These are phyloP conservation scores for Zygosaccharomyces rouxii DNA, from an alignment of 805 yeast species.

Conservation along the genomic window DNA sequence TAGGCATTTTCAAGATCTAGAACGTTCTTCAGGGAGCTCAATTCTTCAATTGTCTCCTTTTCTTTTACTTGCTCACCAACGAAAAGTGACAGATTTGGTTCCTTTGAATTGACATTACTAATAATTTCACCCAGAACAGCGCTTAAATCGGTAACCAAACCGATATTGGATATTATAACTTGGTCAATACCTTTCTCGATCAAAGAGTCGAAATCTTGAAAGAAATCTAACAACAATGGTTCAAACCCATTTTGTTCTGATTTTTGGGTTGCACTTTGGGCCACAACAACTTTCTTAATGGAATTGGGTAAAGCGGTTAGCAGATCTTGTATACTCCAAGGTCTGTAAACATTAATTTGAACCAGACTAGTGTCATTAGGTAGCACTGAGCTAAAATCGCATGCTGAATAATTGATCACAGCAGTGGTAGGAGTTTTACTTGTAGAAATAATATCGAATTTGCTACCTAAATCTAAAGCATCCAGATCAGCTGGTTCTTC, in stretches of 20 bases:
- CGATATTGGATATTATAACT: constrained; percentile 51
- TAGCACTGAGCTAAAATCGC: constrained; percentile 42
- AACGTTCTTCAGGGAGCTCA: constrained; percentile 40
- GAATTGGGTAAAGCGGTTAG: constrained; percentile 49
- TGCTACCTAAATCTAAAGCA: constrained; percentile 32
- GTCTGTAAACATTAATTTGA: constrained; percentile 63
- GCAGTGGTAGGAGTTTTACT: constrained; percentile 46
- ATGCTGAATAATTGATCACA: constrained; percentile 61
- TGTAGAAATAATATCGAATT: constrained; percentile 26
- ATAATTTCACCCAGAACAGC: constrained; percentile 46
- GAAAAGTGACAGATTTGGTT: constrained; percentile 59
- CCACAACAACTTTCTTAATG: constrained; percentile 55
- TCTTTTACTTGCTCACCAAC: constrained; percentile 42
- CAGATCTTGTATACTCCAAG: constrained; percentile 57
- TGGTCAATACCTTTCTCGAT: constrained; percentile 44
- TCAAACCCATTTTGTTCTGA: constrained; percentile 46
- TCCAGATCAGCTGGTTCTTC: constrained; percentile 27
- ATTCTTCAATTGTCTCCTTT: constrained; percentile 8
- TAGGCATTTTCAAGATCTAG: constrained; percentile 67
- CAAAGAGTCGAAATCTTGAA: constrained; percentile 50
- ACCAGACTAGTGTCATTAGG: constrained; percentile 38
- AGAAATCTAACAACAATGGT: constrained; percentile 71
- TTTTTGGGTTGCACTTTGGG: constrained; percentile 49
- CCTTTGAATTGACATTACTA: constrained; percentile 46
- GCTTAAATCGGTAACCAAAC: constrained; percentile 23